phyloP scores from a whole-genome alignment of 176 grass and related monocot genomes.

The Tuctoria greenei region DNA sequence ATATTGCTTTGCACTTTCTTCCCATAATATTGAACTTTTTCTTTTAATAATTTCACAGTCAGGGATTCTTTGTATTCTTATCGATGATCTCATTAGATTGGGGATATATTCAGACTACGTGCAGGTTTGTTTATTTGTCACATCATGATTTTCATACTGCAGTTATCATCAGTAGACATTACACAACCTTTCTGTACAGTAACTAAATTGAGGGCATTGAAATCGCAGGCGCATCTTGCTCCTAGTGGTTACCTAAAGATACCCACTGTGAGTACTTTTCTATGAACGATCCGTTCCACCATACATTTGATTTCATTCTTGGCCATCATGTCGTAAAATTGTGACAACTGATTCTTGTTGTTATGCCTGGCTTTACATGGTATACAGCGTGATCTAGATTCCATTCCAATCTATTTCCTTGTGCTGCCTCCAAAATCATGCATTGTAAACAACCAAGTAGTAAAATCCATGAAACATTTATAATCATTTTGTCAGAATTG shows the following conservation, averaged over 20 bases:
- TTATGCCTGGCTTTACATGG: neutral
- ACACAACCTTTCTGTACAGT: neutral
- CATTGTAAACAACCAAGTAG: neutral
- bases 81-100: constrained; percentile 77
- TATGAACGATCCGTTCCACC: constrained; percentile 3
- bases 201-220: constrained; percentile 41
- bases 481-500: neutral
- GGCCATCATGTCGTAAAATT: neutral
- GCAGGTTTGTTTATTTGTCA: constrained; percentile 57
- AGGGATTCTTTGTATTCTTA: constrained; percentile 56
- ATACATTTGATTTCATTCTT: constrained; percentile 6
- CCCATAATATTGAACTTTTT: constrained; percentile 24
- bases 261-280: constrained; percentile 68
- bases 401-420: constrained; percentile 15
- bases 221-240: constrained; percentile 81
- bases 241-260: constrained; percentile 95
- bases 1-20: constrained; percentile 29
- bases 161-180: constrained; percentile 1
- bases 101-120: constrained; percentile 91
- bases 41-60: constrained; percentile 31
- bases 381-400: neutral
- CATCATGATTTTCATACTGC: constrained; percentile 8
- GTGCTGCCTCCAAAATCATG: neutral
- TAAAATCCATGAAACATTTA: neutral
- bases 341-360: neutral